Evolutionary conservation across 2,329 filamentous ascomycete species (phyloP).

Genomic region (Drechslerella stenobrocha): DNA sequence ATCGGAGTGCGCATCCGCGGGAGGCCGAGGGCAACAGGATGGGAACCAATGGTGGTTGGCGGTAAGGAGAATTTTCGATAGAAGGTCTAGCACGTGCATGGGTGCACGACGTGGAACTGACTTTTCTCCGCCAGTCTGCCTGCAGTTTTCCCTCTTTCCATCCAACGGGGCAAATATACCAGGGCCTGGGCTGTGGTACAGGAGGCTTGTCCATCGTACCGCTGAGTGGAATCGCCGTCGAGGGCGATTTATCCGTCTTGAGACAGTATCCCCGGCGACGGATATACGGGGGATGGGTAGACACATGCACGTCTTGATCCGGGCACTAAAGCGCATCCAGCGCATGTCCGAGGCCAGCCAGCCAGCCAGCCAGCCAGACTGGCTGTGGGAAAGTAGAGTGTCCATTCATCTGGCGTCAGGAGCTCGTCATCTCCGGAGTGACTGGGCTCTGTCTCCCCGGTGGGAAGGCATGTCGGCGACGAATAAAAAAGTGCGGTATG

Average conservation of each 20-base stretch:
- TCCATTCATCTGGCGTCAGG: conserved; percentile 2
- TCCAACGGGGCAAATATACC: background rate
- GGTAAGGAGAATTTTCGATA: conserved; percentile 33
- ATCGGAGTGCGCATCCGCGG: conserved; percentile 26
- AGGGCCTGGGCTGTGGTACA: conserved; percentile 7
- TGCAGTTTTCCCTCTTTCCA: background rate
- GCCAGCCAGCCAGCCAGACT: no score
- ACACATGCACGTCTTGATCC: no score
- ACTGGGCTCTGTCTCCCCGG: background rate
- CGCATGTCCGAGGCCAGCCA: background rate
- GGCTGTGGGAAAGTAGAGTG: background rate
- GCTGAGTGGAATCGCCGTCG: conserved; percentile 26
- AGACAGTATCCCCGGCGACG: conserved; percentile 24
- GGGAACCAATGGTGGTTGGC: conserved; percentile 20
- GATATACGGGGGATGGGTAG: no score
- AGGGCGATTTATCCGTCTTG: conserved; percentile 14
- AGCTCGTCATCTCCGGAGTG: conserved; percentile 32
- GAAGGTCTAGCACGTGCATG: conserved; percentile 26
- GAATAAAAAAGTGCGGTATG: conserved; percentile 2
- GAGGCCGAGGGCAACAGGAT: conserved; percentile 11
- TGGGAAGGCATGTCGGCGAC: conserved; percentile 39
- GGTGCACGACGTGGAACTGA: conserved; percentile 7
- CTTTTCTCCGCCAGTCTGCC: background rate
- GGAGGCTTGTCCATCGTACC: conserved; percentile 2
- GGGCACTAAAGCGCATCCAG: background rate